Base-by-base conservation (phyloP, 2,329 filamentous ascomycete genomes). In the Neurospora sp. region DNA sequence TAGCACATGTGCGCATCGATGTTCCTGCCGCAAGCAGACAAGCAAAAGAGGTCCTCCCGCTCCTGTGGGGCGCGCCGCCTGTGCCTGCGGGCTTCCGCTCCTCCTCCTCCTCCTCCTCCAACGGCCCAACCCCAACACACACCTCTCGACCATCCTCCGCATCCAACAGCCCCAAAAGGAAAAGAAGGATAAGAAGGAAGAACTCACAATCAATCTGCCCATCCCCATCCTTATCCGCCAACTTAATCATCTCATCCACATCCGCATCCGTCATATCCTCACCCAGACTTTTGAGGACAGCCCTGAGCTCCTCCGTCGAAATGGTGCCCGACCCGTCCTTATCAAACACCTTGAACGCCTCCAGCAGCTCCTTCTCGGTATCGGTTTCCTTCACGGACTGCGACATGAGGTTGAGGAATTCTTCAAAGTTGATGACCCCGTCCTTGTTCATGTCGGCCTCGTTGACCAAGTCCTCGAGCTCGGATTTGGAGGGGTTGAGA, bases 391-490 rank as follows among this genome's bases (percentile, higher is more conserved):
- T 86, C 80, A 87, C 87, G 76, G 86, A 86, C 76, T 84, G 84
- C 68, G 87, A 86, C 87, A 90, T 90, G 84, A 90, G 88, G 74
- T 85, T 86, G 71, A 89, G 84, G 81, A 90, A 90, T 77, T 90
- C 87, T 70, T 88, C 84, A 78, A 90, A 89, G 77, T 89, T 87
- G 76, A 90, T 89, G 74, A 86, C 87, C 78, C 87, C 88, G 75
- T 87, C 88, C 78, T 87, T 87, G 81, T 90, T 87, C 74, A 84
- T 81, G 74, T 90, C 88, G 72, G 89, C 87, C 79, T 90, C 88
- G 80, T 88, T 88, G 81, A 90, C 87, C 82, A 90, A 88, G 78
- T 90, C 87, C 78, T 88, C 84, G 69, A 90, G 82, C 79, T 90
- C 87, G 70, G 84, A 83, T 73, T 87, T 85, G 79, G 84, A 86